Evolutionary conservation across 2,329 filamentous ascomycete species (phyloP).

Genomic region (Sordariomycetes sp.): DNA sequence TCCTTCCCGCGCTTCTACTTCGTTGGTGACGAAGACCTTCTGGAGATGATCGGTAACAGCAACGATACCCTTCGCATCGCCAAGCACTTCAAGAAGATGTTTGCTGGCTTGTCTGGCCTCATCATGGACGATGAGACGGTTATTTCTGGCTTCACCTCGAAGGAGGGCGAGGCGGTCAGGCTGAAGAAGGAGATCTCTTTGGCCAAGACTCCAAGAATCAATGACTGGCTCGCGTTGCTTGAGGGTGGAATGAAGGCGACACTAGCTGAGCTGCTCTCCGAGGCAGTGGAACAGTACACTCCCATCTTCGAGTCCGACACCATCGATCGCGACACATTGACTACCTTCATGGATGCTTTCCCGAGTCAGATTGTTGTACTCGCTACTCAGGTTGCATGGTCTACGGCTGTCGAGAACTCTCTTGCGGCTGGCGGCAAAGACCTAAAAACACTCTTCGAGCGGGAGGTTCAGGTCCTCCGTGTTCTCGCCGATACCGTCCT

Average conservation of each 20-base stretch:
- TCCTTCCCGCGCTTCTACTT: conserved; percentile 99
- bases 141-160: conserved; percentile 89
- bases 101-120: conserved; percentile 86
- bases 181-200: conserved; percentile 89
- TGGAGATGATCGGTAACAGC: conserved; percentile 99
- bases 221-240: conserved; percentile 93
- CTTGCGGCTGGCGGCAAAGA: conserved; percentile 62
- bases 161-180: conserved; percentile 82
- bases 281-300: conserved; percentile 76
- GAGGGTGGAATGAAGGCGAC: conserved; percentile 92
- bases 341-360: conserved; percentile 72
- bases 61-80: conserved; percentile 94
- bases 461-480: conserved; percentile 76
- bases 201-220: conserved; percentile 90
- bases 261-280: conserved; percentile 79
- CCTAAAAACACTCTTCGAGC: conserved; percentile 64
- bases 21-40: conserved; percentile 92
- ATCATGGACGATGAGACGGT: conserved; percentile 83
- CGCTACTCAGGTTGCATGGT: conserved; percentile 91
- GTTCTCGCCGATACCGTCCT: conserved; percentile 83
- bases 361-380: conserved; percentile 94
- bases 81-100: conserved; percentile 99
- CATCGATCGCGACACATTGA: conserved; percentile 63
- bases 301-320: conserved; percentile 64
- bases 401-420: conserved; percentile 71